phyloP scores from a whole-genome alignment of 768 basidiomycete species.

The Rhizopogon vinicolor region DNA sequence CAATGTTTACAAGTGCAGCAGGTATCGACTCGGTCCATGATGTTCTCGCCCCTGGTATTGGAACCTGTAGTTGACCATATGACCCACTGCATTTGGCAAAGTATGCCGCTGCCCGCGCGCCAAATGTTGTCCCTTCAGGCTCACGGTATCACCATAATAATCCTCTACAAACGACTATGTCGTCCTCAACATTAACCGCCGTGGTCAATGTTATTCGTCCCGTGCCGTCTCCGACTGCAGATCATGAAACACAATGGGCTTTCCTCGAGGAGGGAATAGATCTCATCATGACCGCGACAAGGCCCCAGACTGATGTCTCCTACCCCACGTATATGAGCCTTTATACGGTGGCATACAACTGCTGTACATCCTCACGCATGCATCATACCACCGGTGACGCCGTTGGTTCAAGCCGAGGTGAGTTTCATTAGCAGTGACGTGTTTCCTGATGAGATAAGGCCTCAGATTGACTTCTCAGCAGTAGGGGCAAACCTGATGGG shows the following conservation, averaged over 20 bases:
- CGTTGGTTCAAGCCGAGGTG: slow-evolving; percentile 49
- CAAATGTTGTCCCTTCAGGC: no score
- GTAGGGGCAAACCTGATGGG: slow-evolving; percentile 96
- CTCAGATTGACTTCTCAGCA: slow-evolving; percentile 23
- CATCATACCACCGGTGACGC: slow-evolving; percentile 37
- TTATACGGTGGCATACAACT: slow-evolving; percentile 97
- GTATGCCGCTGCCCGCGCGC: no score
- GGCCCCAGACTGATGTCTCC: slow-evolving; percentile 81
- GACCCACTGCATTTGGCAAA: no score
- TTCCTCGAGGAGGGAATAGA: slow-evolving; percentile 84
- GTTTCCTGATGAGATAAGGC: slow-evolving; percentile 4
- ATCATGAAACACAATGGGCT: slow-evolving; percentile 80
- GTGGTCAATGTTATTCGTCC: slow-evolving; percentile 30
- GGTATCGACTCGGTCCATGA: no score
- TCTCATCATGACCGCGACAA: slow-evolving; percentile 80
- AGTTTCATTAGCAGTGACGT: slow-evolving; percentile 25
- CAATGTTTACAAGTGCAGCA: no score
- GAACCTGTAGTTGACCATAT: no score
- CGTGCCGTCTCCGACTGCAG: slow-evolving; percentile 65
- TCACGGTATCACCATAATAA: background rate
- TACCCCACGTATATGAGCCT: slow-evolving; percentile 84
- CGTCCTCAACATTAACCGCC: slow-evolving; percentile 30
- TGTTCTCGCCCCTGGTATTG: no score
- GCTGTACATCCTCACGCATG: slow-evolving; percentile 89
- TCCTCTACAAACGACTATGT: slow-evolving; percentile 24